Percentiles rank a stretch among this genome's conserved stretches.
These are phyloP conservation scores for Neovahlkampfia damariscottae DNA, from an alignment of 78 protist genomes.

Conservation along the genomic window DNA sequence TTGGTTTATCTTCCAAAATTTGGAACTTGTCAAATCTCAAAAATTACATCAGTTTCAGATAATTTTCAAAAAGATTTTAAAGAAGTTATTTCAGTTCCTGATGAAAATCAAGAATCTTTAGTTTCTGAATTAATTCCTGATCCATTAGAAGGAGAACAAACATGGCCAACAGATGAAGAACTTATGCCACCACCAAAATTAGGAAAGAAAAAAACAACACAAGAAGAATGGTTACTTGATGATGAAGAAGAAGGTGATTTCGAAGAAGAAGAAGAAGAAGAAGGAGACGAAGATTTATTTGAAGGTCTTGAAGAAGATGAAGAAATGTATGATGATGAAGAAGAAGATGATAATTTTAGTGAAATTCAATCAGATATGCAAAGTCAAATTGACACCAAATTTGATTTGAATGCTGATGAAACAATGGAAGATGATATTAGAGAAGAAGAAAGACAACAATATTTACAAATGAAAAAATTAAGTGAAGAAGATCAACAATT, in stretches of 20 bases:
- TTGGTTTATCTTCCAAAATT: slow-evolving; percentile 46
- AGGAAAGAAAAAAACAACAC: slow-evolving; percentile 4
- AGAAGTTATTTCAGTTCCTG: background rate
- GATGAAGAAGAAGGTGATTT: background rate
- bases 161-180: slow-evolving; percentile 62
- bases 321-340: slow-evolving; percentile 1
- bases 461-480: background rate
- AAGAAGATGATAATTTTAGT: slow-evolving; percentile 2
- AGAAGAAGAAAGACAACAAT: background rate
- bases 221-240: slow-evolving; percentile 69
- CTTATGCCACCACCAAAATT: slow-evolving; percentile 16
- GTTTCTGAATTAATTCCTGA: slow-evolving; percentile 39
- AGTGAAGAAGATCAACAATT: slow-evolving; percentile 39
- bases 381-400: background rate
- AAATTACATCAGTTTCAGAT: background rate
- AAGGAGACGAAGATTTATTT: slow-evolving; percentile 12
- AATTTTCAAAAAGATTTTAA: background rate
- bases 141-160: slow-evolving; percentile 27
- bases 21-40: slow-evolving; percentile 51
- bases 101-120: slow-evolving; percentile 25
- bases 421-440: slow-evolving; percentile 20
- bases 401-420: background rate
- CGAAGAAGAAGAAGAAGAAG: slow-evolving; percentile 36
- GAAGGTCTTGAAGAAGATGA: background rate
- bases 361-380: slow-evolving; percentile 16